phyloP scores from a whole-genome alignment of 805 yeast species.

The Cyberlindnera petersonii region DNA sequence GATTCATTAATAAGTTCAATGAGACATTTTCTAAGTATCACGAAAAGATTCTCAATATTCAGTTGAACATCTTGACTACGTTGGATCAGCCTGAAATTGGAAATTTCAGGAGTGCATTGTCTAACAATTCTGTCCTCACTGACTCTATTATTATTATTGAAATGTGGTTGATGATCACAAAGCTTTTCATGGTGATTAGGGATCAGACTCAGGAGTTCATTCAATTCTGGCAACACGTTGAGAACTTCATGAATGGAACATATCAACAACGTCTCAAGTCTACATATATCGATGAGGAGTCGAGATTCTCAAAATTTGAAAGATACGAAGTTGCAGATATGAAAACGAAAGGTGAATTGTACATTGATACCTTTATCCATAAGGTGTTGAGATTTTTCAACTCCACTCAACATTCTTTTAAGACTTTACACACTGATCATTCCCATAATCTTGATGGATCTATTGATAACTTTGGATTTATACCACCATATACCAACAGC shows the following conservation, averaged over 20 bases:
- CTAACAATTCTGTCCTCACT: constrained; percentile 30
- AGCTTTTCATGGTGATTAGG: constrained; percentile 39
- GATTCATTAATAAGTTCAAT: constrained; percentile 36
- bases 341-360: constrained; percentile 35
- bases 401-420: constrained; percentile 29
- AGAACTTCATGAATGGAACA: constrained; percentile 48
- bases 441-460: constrained; percentile 25
- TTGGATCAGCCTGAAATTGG: constrained; percentile 33
- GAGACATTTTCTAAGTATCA: constrained; percentile 40
- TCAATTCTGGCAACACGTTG: constrained; percentile 52
- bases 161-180: constrained; percentile 51
- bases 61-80: constrained; percentile 38
- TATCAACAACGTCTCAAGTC: constrained; percentile 35
- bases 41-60: constrained; percentile 37
- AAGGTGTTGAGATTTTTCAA: constrained; percentile 31
- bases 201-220: constrained; percentile 38
- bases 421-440: constrained; percentile 9
- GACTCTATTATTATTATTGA: constrained; percentile 56
- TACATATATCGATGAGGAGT: constrained; percentile 29
- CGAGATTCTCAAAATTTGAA: constrained; percentile 38
- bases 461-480: constrained; percentile 43
- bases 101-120: constrained; percentile 23
- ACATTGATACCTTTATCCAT: constrained; percentile 34
- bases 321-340: constrained; percentile 40
- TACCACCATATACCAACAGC: constrained; percentile 64